A percentile compares a stretch with the other conserved stretches of the same genome.
Evolutionary conservation across 106 monocot species (phyloP).

Genomic region (Alisma plantagoaquatica): DNA sequence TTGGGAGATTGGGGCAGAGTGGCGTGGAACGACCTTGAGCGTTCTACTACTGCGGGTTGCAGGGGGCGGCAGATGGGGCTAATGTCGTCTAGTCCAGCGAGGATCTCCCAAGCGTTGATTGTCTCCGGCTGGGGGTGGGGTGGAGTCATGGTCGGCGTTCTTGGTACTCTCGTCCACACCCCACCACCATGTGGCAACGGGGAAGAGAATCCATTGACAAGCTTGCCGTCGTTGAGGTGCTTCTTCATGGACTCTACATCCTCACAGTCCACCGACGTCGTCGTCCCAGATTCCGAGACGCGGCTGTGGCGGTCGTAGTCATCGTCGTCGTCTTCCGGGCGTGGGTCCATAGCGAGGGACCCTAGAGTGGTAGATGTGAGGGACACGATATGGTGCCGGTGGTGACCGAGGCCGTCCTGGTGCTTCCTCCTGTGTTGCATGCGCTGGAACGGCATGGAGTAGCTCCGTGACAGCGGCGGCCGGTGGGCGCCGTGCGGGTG

Average conservation of each 20-base stretch:
- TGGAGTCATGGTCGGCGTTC: constrained; percentile 9
- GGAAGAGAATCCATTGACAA: neutral
- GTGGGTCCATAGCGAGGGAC: constrained; percentile 8
- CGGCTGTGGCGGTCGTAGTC: too few relatives aligned
- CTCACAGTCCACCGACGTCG: too few relatives aligned
- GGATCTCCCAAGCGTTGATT: neutral
- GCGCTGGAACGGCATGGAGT: neutral
- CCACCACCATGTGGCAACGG: constrained; percentile 3
- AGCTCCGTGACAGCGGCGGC: constrained; percentile 1
- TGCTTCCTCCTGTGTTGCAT: neutral
- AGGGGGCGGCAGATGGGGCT: constrained; percentile 24
- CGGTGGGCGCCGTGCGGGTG: constrained; percentile 19
- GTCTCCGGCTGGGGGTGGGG: neutral
- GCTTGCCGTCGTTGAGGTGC: constrained; percentile 5
- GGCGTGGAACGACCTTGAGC: constrained; percentile 9
- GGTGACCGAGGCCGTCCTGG: neutral
- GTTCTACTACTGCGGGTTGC: too few relatives aligned
- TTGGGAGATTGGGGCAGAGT: constrained; percentile 43
- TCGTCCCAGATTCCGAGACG: too few relatives aligned
- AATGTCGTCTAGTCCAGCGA: constrained; percentile 6
- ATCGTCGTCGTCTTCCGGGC: neutral
- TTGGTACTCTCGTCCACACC: constrained; percentile 3
- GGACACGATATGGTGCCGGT: constrained; percentile 12
- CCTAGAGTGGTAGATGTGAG: constrained; percentile 25
- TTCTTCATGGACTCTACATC: constrained; percentile 24